Percentiles rank a stretch among this genome's conserved stretches.
phyloP scores from a whole-genome alignment of 768 basidiomycete genomes.

The Cantharellus cinnabarinus region DNA sequence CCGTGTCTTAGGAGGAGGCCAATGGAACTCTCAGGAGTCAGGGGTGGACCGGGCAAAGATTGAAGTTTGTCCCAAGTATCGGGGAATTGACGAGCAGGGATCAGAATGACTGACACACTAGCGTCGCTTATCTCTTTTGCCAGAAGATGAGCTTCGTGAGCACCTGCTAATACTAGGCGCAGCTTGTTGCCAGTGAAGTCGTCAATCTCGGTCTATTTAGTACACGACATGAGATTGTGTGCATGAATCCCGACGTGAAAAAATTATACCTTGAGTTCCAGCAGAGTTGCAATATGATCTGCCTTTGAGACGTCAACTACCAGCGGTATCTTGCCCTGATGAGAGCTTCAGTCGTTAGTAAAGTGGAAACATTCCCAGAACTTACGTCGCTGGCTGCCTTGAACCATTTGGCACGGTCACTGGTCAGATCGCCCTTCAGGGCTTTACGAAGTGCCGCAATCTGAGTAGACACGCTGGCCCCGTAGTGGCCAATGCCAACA shows the following conservation, averaged over 20 bases:
- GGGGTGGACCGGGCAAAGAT: constrained; percentile 49
- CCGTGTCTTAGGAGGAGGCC: constrained; percentile 41
- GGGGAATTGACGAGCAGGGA: constrained; percentile 53
- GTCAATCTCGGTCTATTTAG: constrained; percentile 27
- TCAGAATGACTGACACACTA: constrained; percentile 52
- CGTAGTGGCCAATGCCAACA: constrained; percentile 30
- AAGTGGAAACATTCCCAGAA: not conserved
- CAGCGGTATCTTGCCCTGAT: constrained; percentile 35
- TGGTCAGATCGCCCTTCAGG: constrained; percentile 14
- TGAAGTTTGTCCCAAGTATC: constrained; percentile 42
- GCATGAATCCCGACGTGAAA: not conserved
- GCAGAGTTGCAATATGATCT: constrained; percentile 46
- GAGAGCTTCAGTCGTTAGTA: not conserved
- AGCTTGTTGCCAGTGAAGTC: constrained; percentile 21
- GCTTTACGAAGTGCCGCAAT: constrained; percentile 44
- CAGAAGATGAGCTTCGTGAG: constrained; percentile 47
- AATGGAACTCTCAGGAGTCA: constrained; percentile 39
- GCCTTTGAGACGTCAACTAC: constrained; percentile 44
- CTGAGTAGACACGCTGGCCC: constrained; percentile 56
- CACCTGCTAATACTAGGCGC: constrained; percentile 33
- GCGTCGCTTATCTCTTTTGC: constrained; percentile 46
- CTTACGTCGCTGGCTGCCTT: constrained; percentile 27
- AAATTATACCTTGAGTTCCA: constrained; percentile 30
- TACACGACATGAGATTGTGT: not conserved
- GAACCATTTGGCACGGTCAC: constrained; percentile 29